Percentiles rank a stretch among this genome's conserved stretches.
These are phyloP conservation scores for Tuber brumale DNA, from an alignment of 495 filamentous ascomycete genomes.

Conservation along the genomic window DNA sequence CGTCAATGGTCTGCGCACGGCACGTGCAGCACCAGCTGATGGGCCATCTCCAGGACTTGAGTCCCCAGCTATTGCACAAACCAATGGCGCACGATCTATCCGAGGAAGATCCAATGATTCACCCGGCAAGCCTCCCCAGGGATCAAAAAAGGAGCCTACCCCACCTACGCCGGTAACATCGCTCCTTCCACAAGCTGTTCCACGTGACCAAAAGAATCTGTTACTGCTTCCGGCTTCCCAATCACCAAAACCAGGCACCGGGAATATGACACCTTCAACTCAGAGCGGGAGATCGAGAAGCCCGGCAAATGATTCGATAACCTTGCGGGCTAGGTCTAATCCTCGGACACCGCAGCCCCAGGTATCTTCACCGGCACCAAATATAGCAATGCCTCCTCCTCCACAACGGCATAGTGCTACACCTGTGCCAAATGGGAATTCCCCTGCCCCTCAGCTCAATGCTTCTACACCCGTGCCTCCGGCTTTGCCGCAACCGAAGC, in stretches of 20 bases:
- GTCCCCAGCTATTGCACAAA: neutral
- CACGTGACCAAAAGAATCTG: slow-evolving; percentile 4
- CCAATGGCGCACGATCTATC: slow-evolving; percentile 21
- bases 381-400: slow-evolving; percentile 29
- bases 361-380: slow-evolving; percentile 21
- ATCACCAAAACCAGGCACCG: neutral
- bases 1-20: neutral
- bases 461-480: slow-evolving; percentile 32
- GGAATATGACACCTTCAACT: neutral
- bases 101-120: neutral
- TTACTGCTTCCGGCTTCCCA: slow-evolving; percentile 11
- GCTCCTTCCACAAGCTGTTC: neutral
- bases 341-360: slow-evolving; percentile 17
- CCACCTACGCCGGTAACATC: slow-evolving; percentile 9
- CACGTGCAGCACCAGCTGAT: slow-evolving; percentile 10
- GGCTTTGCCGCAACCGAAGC: slow-evolving; percentile 16
- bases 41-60: slow-evolving; percentile 13
- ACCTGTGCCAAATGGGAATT: slow-evolving; percentile 24
- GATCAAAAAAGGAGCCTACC: neutral
- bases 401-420: slow-evolving; percentile 35
- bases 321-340: slow-evolving; percentile 24
- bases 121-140: neutral
- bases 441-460: slow-evolving; percentile 25
- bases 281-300: slow-evolving; percentile 16
- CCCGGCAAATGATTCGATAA: slow-evolving; percentile 30